A percentile compares a stretch with the other conserved stretches of the same genome.
Evolutionary conservation across 2,329 filamentous ascomycete species (phyloP).

Genomic region (Cladosporium sp.): DNA sequence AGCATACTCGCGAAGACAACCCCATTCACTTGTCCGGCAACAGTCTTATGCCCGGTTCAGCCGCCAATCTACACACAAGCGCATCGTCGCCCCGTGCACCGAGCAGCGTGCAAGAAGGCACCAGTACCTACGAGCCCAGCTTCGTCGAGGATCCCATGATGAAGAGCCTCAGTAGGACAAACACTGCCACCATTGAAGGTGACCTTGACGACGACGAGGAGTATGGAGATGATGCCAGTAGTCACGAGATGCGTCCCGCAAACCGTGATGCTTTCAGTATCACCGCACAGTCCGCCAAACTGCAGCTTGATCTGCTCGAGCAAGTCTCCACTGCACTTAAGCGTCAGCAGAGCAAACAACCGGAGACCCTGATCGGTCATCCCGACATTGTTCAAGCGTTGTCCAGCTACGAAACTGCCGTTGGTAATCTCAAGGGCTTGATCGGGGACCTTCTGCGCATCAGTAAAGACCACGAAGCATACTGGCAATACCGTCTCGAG

Average conservation of each 20-base stretch:
- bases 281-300: constrained; percentile 86
- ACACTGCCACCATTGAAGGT: constrained; percentile 50
- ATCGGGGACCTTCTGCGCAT: constrained; percentile 87
- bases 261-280: constrained; percentile 96
- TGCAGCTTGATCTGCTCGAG: constrained; percentile 86
- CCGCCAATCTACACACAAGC: constrained; percentile 47
- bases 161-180: constrained; percentile 47
- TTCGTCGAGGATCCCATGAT: constrained; percentile 50
- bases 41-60: constrained; percentile 37
- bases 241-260: constrained; percentile 65
- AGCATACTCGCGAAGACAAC: constrained; percentile 31
- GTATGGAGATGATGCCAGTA: constrained; percentile 75
- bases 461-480: constrained; percentile 86
- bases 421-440: constrained; percentile 78
- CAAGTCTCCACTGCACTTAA: constrained; percentile 81
- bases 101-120: constrained; percentile 50
- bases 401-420: constrained; percentile 80
- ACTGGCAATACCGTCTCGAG: constrained; percentile 94
- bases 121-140: constrained; percentile 56
- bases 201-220: constrained; percentile 66
- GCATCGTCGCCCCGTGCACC: constrained; percentile 31
- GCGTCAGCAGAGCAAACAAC: constrained; percentile 64
- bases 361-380: constrained; percentile 70
- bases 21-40: constrained; percentile 16
- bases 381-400: constrained; percentile 72